Evolutionary conservation across 1,284 basidiomycete species (phyloP), one percentile per base, ranked within the genome.

Genomic region (Boletus smithii): DNA sequence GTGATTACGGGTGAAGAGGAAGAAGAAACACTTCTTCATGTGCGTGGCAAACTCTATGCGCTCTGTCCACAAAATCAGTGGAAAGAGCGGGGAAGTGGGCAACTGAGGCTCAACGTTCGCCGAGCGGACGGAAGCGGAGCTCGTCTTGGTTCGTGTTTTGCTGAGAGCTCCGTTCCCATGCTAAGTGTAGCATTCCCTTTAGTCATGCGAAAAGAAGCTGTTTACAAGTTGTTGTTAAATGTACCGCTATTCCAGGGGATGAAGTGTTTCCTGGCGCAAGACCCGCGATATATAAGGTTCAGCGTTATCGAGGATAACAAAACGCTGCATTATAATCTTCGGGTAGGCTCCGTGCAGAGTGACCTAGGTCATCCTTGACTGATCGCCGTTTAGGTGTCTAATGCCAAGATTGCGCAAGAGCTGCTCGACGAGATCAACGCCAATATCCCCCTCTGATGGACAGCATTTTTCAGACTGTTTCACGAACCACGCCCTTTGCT

Each of bases 171-270:
- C 1, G 26, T 17, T 33, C 10, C 14, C 24, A 14, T 46, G 23
- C 44, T 53, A 30, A 65, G 27, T 16, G 17, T 26, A 22, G 11
- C 16, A 0, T 36, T 23, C 24, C 9, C 22, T n/a, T 39, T 17
- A 94, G 94, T 97, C 31, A 97, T 97, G 93, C 82, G 94, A 48
- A 91, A 95, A 57, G 94, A 97, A 58, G 94, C 92, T 1, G 91
- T 95, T 9, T 82, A 89, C 60, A 77, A 89, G 0, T 69, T 97
- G 39, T 72, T 97, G 46, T 74, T 97, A 45, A 97, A 97, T 60
- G 83, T 89, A 32, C 79, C 84, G 29, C 74, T 97, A 39, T 97
- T 95, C 75, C 73, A 77, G 54, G 92, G 92, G 17, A 93, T 95
- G 89, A 77, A 77, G 43, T 88, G 85, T 67, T 74, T 77, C 53